Base-by-base conservation (phyloP, 257 asterid genomes). In the Gentiana dahurica region DNA sequence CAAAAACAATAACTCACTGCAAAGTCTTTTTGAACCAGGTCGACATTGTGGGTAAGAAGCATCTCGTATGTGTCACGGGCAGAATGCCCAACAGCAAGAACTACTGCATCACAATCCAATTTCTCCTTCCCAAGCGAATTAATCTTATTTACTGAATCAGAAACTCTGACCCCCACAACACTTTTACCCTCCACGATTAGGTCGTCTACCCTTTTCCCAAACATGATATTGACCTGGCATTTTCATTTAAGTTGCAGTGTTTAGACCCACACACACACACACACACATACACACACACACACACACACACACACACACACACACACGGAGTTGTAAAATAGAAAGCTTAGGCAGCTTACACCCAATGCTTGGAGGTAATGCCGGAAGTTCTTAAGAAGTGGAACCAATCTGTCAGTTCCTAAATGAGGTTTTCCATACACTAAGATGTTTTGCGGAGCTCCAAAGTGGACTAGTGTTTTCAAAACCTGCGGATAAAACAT, bases 51-150 rank as follows among this genome's bases (percentile, higher is more conserved):
- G 58, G 87, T 84, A 61, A 87, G 81, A 66, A 87, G 94, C 98
- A 91, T 91, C 55, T 78, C 70, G 57, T 73, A 91, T 12, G 94
- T 84, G 75, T 85, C 97, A 35, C 98, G 91, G 57, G 98, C 95
- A 70, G 98, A 91, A 63, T 91, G 98, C 63, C 98, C 98, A 61
- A 91, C 84, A 9, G 98, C 98, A 45, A 91, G 94, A 81, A 87
- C 87, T 64, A 87, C 81, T 9, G 94, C 95, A 80, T 91, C 97
- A 59, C 65, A 87, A 63, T 61, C 77, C 81, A 79, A 65, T 55
- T 77, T 62, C 71, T 82, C 73, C 65, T 57, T 35, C 24, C 24
- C 24, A 12, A 5, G 46, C 46, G 9, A 5, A 65, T 41, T 61
- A 50, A 76, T 70, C 54, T 58, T 60, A 63, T 56, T 77, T 47